Conservation (phyloP, 2,329 filamentous ascomycete genomes). For the Pseudopyricularia javanii region DNA sequence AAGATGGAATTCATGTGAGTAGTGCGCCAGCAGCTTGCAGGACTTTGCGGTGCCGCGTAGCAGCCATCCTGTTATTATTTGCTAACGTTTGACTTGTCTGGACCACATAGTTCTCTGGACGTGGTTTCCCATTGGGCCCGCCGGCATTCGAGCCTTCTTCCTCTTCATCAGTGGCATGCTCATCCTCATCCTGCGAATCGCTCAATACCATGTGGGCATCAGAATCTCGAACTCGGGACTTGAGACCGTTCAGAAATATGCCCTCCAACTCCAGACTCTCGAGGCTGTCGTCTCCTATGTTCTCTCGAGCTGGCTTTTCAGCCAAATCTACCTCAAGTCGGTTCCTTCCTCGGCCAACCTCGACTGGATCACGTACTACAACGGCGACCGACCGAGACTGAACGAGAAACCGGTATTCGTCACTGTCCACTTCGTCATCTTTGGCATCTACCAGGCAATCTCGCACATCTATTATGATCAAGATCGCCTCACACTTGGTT, state of each 20-base stretch:
- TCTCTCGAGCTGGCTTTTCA: constrained; percentile 68
- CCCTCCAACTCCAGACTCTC: constrained; percentile 46
- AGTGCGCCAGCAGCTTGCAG: neutral
- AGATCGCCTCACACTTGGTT: constrained; percentile 48
- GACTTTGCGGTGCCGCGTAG: neutral
- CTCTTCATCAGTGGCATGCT: constrained; percentile 66
- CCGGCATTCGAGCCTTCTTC: constrained; percentile 61
- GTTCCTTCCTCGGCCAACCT: constrained; percentile 47
- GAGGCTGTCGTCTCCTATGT: constrained; percentile 67
- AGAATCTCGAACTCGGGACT: constrained; percentile 59
- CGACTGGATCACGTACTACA: constrained; percentile 60
- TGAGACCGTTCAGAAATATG: constrained; percentile 47
- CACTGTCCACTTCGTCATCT: constrained; percentile 53
- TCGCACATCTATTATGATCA: constrained; percentile 62
- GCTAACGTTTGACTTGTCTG: neutral
- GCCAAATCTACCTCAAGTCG: constrained; percentile 69
- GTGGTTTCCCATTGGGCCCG: constrained; percentile 70
- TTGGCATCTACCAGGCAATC: constrained; percentile 58
- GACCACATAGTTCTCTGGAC: constrained; percentile 57
- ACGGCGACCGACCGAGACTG: constrained; percentile 58
- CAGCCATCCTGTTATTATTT: neutral
- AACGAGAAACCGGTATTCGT: constrained; percentile 84
- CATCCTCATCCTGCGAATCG: constrained; percentile 76
- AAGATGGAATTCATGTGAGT: constrained; percentile 56
- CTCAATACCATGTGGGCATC: constrained; percentile 64